Evolutionary conservation across 805 yeast genomes (phyloP).

Genomic region (Schwanniomyces polymorphus): DNA sequence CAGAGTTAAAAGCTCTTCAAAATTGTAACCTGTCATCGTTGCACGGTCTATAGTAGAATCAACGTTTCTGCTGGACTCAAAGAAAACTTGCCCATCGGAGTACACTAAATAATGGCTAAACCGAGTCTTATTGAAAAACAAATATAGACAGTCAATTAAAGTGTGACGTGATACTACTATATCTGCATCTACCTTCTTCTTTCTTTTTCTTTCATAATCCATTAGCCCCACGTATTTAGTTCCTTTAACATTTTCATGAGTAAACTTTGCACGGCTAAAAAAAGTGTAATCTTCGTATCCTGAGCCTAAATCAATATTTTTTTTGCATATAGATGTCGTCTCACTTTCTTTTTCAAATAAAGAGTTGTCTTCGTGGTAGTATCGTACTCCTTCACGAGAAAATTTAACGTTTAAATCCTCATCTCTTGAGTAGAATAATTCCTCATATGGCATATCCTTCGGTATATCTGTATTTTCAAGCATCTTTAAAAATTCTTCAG

Average conservation of each 20-base stretch:
- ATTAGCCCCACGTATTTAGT: conserved; percentile 6
- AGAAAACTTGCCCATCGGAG: conserved; percentile 5
- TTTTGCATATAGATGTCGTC: background rate
- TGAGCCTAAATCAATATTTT: conserved; percentile 3
- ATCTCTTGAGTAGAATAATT: conserved; percentile 6
- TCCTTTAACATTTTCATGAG: conserved; percentile 6
- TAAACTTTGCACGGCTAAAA: conserved; percentile 1
- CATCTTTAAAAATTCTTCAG: conserved; percentile 2
- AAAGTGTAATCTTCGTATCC: conserved; percentile 3
- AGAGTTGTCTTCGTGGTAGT: background rate
- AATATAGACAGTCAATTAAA: conserved; percentile 3
- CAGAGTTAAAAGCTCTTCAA: conserved; percentile 6
- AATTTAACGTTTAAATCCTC: conserved; percentile 2
- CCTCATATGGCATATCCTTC: conserved; percentile 5
- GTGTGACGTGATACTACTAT: conserved; percentile 8
- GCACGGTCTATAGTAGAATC: background rate
- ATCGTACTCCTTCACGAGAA: conserved; percentile 4
- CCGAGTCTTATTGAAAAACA: background rate
- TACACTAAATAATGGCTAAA: conserved; percentile 4
- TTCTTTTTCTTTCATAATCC: conserved; percentile 1
- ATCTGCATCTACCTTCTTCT: conserved; percentile 1
- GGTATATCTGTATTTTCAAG: conserved; percentile 1
- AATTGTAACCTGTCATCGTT: conserved; percentile 9
- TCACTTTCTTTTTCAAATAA: conserved; percentile 1
- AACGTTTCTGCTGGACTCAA: conserved; percentile 4